Evolutionary conservation across 805 yeast species (phyloP).

Genomic region (Cyberlindnera galapagoensis): DNA sequence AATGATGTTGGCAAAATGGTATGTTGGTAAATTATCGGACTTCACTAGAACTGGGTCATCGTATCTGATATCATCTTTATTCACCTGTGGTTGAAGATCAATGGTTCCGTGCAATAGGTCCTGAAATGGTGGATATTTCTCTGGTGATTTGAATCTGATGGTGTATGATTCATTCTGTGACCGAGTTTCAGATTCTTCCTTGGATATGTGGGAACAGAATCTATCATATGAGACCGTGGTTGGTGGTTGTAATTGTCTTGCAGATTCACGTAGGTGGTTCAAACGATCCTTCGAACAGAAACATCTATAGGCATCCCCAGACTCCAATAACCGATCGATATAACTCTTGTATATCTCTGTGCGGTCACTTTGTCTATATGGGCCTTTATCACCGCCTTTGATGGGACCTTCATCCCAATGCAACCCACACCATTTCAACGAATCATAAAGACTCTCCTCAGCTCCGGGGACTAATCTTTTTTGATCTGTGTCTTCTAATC

Average conservation of each 20-base stretch:
- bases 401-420: constrained; percentile 77
- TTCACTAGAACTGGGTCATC: constrained; percentile 89
- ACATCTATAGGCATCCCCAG: constrained; percentile 80
- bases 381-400: constrained; percentile 42
- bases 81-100: constrained; percentile 74
- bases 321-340: constrained; percentile 46
- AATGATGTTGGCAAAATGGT: constrained; percentile 92
- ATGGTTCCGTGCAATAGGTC: constrained; percentile 78
- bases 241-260: constrained; percentile 73
- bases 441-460: constrained; percentile 68
- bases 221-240: constrained; percentile 91
- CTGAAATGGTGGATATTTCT: constrained; percentile 51
- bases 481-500: constrained; percentile 93
- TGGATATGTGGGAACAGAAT: constrained; percentile 48
- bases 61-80: constrained; percentile 60
- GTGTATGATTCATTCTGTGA: constrained; percentile 37
- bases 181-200: constrained; percentile 33
- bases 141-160: constrained; percentile 75
- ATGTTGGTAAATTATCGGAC: constrained; percentile 94
- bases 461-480: constrained; percentile 75
- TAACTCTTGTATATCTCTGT: constrained; percentile 56
- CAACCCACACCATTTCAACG: constrained; percentile 73
- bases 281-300: constrained; percentile 79
- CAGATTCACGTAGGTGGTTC: constrained; percentile 60
- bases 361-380: constrained; percentile 84